Conservation (phyloP, 495 filamentous ascomycete species). For the Penicillium cataractarum region DNA sequence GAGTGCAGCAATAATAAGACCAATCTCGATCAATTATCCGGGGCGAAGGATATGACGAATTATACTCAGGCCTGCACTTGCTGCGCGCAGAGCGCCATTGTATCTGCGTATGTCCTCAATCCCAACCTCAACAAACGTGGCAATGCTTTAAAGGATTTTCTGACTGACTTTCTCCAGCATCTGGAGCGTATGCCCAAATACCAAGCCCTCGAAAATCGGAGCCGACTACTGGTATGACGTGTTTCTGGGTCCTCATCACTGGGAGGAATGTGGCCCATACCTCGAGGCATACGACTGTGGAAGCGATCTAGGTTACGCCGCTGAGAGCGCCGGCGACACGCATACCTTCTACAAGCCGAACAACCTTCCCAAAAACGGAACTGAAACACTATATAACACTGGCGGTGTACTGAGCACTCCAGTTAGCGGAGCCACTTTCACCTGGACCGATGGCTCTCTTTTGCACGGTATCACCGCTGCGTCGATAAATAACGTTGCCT, state of each 20-base stretch:
- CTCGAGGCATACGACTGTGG: conserved; percentile 18
- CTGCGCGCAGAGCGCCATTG: conserved; percentile 25
- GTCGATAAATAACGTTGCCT: background rate
- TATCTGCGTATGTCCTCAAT: conserved; percentile 20
- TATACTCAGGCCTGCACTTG: conserved; percentile 25
- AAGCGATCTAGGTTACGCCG: conserved; percentile 17
- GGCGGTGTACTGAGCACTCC: conserved; percentile 17
- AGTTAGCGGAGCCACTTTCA: conserved; percentile 22
- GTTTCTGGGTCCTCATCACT: conserved; percentile 1
- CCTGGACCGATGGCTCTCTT: conserved; percentile 17
- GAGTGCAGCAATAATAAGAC: conserved; percentile 15
- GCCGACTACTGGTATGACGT: conserved; percentile 9
- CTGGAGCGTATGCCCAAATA: conserved; percentile 27
- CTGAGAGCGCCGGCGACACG: conserved; percentile 12
- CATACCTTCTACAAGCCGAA: conserved; percentile 16
- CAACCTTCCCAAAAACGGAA: conserved; percentile 19
- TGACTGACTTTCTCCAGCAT: conserved; percentile 13
- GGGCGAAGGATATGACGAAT: background rate
- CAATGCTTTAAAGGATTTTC: background rate
- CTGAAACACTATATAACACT: conserved; percentile 19
- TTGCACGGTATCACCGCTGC: conserved; percentile 16
- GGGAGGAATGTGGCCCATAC: conserved; percentile 18
- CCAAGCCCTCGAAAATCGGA: conserved; percentile 16
- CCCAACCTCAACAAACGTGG: background rate
- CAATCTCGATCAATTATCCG: conserved; percentile 1